These are phyloP conservation scores for Pachysolen tannophilus DNA, from an alignment of 805 yeast species.

Conservation along the genomic window DNA sequence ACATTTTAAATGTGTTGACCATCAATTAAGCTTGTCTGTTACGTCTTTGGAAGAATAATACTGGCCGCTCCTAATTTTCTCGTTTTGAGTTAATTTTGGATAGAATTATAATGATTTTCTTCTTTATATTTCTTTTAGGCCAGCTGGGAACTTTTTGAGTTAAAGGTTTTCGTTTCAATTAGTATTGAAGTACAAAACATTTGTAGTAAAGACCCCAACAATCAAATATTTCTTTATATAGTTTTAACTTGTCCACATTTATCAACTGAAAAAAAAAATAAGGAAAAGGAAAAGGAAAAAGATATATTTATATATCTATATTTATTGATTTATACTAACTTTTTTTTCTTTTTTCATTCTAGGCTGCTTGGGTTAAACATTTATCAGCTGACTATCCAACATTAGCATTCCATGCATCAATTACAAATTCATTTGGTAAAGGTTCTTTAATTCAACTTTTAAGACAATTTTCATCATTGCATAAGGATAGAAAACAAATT, in stretches of 20 bases:
- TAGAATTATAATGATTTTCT: constrained; percentile 33
- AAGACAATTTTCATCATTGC: constrained; percentile 87
- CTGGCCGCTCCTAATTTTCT: constrained; percentile 41
- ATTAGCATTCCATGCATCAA: constrained; percentile 95
- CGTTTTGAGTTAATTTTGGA: constrained; percentile 42
- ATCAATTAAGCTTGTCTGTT: constrained; percentile 76
- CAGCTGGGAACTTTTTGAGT: constrained; percentile 75
- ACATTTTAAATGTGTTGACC: constrained; percentile 11
- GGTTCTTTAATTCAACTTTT: constrained; percentile 90
- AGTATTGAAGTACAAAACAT: constrained; percentile 35
- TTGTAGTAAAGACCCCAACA: constrained; percentile 94
- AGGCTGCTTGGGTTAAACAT: constrained; percentile 99
- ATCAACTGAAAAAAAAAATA: background rate
- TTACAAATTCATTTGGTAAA: constrained; percentile 95
- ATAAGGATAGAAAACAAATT: constrained; percentile 88
- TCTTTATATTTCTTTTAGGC: no score
- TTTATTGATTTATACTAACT: constrained; percentile 5
- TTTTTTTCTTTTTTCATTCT: constrained; percentile 11
- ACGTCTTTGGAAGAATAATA: constrained; percentile 91
- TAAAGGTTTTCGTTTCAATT: constrained; percentile 42
- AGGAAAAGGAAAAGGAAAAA: background rate
- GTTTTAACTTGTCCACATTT: constrained; percentile 10
- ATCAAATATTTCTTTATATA: constrained; percentile 7
- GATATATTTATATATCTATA: no score
- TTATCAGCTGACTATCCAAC: constrained; percentile 90